Base-by-base conservation (phyloP, 2,329 filamentous ascomycete species). In the Remersonia thermophila region DNA sequence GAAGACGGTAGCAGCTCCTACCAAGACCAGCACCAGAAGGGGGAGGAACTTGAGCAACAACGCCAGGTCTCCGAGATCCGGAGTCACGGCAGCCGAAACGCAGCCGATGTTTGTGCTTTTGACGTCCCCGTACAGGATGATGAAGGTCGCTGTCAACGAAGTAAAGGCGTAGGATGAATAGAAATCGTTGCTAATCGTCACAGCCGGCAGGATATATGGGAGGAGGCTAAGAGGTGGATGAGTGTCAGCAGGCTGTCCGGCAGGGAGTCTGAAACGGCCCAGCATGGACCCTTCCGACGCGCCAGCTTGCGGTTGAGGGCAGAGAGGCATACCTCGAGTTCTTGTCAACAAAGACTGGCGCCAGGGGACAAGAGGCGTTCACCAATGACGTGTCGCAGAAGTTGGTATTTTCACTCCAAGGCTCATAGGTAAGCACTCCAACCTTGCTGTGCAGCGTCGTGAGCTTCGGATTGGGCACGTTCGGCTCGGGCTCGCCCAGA, bases 81-180 rank as follows among this genome's bases (percentile, higher is more conserved):
- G 91, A 0, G 89, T 95, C 39, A 95, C 70, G 39, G 73, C 74
- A n/a, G 83, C 72, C 18, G 80, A 81, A 25, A 95, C 66, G 53
- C 91, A 98, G 34, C 78, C 84, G 30, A 96, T 71, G 35, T 72
- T 62, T 11, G 75, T 76, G 12, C 64, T 69, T 2, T 55, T 61
- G 0, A 53, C 42, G 54, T 93, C 80, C 44, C 86, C 87, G 36
- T 86, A 82, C 40, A 81, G 73, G 39, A 96, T 70, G 38, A 73
- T 61, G 33, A 95, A 67, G 0, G 75, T 84, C 7, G 83, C 68
- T 6, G 77, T 69, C 45, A 96, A 77, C 2, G 87, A 89, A 2
- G 83, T 71, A 54, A 98, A 94, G 4, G 83, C 73, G 56, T 94
- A 98, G 0, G 76, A 74, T n/a, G 84, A 84, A 45, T 69, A 66